A percentile compares a stretch with the other conserved stretches of the same genome.
phyloP scores from a whole-genome alignment of 345 rosid species.

The Moricandia moricandioides region DNA sequence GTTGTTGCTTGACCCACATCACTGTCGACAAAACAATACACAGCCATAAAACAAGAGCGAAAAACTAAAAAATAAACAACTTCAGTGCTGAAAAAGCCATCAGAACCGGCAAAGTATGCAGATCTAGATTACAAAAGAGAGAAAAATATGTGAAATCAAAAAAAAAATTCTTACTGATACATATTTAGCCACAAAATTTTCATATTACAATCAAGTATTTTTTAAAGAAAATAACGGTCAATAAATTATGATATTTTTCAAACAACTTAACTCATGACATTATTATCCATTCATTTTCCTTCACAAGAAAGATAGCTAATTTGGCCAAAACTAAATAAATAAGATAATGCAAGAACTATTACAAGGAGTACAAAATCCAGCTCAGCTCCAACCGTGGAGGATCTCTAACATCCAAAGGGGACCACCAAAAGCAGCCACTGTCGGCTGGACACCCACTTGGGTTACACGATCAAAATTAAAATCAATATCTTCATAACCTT shows the following conservation, averaged over 20 bases:
- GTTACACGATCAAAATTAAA: constrained; percentile 42
- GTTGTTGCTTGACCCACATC: too few species aligned
- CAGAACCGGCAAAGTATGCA: too few species aligned
- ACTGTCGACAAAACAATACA: too few species aligned
- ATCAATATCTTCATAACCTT: constrained; percentile 17
- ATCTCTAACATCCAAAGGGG: constrained; percentile 31
- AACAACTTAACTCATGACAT: constrained; percentile 18
- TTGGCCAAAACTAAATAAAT: constrained; percentile 13
- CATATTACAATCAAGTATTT: not conserved
- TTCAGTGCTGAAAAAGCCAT: too few species aligned
- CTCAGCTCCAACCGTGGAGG: constrained; percentile 36
- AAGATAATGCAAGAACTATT: not conserved
- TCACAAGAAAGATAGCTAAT: constrained; percentile 25
- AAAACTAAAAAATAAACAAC: too few species aligned
- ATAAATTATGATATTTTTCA: constrained; percentile 15
- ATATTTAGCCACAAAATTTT: not conserved
- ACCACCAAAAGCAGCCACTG: constrained; percentile 44
- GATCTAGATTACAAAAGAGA: too few species aligned
- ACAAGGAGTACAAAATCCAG: constrained; percentile 31
- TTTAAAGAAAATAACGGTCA: not conserved
- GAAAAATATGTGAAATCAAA: too few species aligned
- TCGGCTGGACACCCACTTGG: constrained; percentile 78
- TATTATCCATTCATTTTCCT: constrained; percentile 8
- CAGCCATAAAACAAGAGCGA: too few species aligned
- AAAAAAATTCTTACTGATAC: too few species aligned